Conservation (phyloP, 2,329 filamentous ascomycete genomes). For the Diaporthe sp. region DNA sequence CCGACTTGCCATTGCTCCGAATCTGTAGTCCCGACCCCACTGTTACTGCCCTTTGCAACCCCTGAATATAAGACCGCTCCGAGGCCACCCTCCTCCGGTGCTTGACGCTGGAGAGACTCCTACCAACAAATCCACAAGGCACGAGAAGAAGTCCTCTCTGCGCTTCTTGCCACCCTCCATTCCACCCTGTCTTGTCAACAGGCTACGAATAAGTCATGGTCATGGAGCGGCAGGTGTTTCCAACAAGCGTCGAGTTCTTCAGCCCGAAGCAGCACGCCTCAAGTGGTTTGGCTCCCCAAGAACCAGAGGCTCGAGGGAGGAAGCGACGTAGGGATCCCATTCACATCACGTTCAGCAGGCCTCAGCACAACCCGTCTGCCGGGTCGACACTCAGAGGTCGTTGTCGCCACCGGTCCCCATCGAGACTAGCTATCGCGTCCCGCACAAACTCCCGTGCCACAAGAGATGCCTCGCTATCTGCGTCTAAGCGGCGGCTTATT, state of each 20-base stretch:
- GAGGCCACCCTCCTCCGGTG: background rate
- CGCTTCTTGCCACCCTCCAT: background rate
- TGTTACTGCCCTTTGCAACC: background rate
- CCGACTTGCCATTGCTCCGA: constrained; percentile 11
- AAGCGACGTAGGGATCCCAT: constrained; percentile 53
- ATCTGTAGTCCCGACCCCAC: background rate
- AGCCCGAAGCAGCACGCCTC: constrained; percentile 32
- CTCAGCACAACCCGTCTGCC: constrained; percentile 50
- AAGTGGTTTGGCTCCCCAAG: constrained; percentile 48
- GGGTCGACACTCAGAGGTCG: constrained; percentile 59
- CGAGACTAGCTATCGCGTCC: constrained; percentile 48
- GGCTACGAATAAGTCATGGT: background rate
- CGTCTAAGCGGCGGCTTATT: constrained; percentile 50
- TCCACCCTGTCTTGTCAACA: background rate
- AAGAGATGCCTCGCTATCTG: constrained; percentile 48
- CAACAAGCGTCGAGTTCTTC: constrained; percentile 27
- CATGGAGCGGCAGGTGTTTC: constrained; percentile 32
- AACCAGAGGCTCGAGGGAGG: constrained; percentile 54
- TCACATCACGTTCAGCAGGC: constrained; percentile 45
- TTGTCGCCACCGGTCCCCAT: constrained; percentile 56
- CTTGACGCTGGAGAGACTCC: background rate
- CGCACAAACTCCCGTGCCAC: constrained; percentile 42
- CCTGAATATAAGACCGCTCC: background rate
- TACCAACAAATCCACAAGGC: background rate
- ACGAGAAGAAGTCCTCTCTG: background rate